Evolutionary conservation across 1,284 basidiomycete genomes (phyloP), one percentile per base, ranked within the genome.

Genomic region (Stygiomarasmius scandens): DNA sequence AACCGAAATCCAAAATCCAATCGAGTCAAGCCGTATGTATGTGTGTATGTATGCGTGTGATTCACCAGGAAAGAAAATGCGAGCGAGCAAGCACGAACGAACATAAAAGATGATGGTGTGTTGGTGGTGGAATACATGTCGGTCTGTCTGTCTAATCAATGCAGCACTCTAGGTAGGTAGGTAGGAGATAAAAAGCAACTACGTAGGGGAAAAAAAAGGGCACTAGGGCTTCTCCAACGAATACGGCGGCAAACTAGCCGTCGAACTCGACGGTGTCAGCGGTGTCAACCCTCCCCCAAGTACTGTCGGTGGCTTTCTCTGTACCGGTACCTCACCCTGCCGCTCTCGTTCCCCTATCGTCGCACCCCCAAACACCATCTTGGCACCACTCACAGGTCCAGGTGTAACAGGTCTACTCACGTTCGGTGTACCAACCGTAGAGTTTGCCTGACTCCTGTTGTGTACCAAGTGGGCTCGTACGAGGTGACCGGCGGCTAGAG

Each of bases 401-500:
- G 88, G 88, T 2, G 87, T 89, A n/a, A 80, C 78, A 16, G 89
- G 87, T 19, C 82, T 77, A 24, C 85, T 2, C 78, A 36, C 41
- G 12, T 19, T 48, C 20, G 58, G 58, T 12, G 58, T 55, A 27
- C 20, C 72, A 23, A 78, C 81, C 1, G 90, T 89, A 0, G 90
- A 92, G 58, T 84, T 85, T 16, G 84, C 77, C 64, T 84, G 83
- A 59, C 84, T 87, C 47, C 90, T 79, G 70, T 93, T 94, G 74
- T 93, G 90, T n/a, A 82, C 84, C 77, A 96, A 85, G 71, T 96
- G 93, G 24, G 94, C 94, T 49, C 89, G 83, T 69, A 96, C 92
- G 60, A 96, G 81, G 69, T 96, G 94, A 1, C 95, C 95, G 0
- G 94, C 95, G 0, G 95, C 95, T 24, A 98, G 83, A 1, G 95